Evolutionary conservation across 495 filamentous ascomycete species (phyloP).

Genomic region (Xylaria castorea): DNA sequence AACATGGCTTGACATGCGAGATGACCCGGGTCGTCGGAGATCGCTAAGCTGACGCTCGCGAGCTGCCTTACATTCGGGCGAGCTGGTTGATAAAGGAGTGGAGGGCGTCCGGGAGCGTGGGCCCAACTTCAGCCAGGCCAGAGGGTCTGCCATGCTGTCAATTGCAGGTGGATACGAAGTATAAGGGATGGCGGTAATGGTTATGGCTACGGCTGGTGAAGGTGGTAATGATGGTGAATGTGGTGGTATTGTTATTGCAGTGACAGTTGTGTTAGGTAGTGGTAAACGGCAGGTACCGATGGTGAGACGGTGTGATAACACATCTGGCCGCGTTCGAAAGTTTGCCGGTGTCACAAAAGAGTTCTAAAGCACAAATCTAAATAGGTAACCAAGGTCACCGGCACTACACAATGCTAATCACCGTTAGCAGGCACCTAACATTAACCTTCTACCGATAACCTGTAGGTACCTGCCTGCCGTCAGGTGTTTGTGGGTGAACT

Average conservation of each 20-base stretch:
- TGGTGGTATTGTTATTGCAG: background rate
- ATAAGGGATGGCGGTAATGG: background rate
- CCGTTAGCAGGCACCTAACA: background rate
- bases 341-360: background rate
- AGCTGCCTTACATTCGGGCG: background rate
- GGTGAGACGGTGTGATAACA: background rate
- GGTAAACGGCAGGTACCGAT: background rate
- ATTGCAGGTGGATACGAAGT: background rate
- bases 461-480: background rate
- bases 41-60: background rate
- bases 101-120: slow-evolving; percentile 36
- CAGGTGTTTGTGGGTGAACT: background rate
- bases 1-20: slow-evolving; percentile 15
- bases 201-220: background rate
- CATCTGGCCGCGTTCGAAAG: background rate
- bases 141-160: slow-evolving; percentile 38
- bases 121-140: slow-evolving; percentile 40
- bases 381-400: background rate
- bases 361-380: background rate
- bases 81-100: slow-evolving; percentile 21
- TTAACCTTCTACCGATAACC: background rate
- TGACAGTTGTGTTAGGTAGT: background rate
- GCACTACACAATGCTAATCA: background rate
- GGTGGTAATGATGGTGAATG: background rate
- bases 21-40: slow-evolving; percentile 9